These are phyloP conservation scores for Neurospora sp. DNA, from an alignment of 2,329 filamentous ascomycete species.

Conservation along the genomic window DNA sequence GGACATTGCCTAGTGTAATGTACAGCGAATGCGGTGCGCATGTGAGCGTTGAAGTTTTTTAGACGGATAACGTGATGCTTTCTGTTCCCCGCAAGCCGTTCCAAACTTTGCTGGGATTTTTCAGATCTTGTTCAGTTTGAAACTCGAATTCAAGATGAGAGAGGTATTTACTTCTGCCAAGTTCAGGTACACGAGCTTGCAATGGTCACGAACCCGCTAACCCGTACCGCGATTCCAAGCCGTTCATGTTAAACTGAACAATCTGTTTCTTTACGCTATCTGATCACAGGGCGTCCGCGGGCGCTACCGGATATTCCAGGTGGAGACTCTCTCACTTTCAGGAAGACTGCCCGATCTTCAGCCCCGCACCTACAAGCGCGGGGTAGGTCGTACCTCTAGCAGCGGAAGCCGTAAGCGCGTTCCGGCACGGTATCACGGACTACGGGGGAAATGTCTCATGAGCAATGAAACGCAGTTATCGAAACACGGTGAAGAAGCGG, in stretches of 20 bases:
- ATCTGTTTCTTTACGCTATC: not conserved
- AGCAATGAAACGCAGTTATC: not conserved
- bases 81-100: not conserved
- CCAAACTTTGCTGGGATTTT: not conserved
- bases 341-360: not conserved
- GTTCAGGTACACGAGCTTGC: too few species aligned
- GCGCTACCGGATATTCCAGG: not conserved
- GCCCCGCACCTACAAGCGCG: not conserved
- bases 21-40: not conserved
- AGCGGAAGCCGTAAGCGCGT: not conserved
- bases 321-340: not conserved
- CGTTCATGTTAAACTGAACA: not conserved
- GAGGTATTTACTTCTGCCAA: not conserved
- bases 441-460: not conserved
- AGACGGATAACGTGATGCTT: not conserved
- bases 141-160: not conserved
- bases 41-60: not conserved
- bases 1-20: not conserved
- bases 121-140: not conserved
- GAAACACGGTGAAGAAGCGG: not conserved
- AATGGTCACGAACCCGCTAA: not conserved
- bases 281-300: not conserved
- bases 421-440: not conserved
- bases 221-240: not conserved
- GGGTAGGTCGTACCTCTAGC: not conserved